Base-by-base conservation (phyloP, 495 filamentous ascomycete genomes). In the Letharia columbiana region DNA sequence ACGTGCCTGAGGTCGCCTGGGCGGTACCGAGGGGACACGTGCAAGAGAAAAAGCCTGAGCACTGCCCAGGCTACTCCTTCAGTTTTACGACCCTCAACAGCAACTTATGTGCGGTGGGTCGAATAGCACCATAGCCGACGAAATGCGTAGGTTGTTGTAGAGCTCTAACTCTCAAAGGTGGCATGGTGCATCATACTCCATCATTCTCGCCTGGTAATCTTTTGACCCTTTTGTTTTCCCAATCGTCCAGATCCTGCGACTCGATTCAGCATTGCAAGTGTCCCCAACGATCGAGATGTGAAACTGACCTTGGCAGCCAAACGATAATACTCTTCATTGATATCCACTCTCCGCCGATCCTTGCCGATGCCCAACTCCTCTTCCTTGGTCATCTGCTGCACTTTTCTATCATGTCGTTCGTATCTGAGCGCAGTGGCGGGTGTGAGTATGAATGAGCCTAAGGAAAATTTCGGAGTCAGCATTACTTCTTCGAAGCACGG, bases 171-270 rank as follows among this genome's bases (percentile, higher is more conserved):
- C 60, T 86, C 80, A 93, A 66, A 96, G 33, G 4, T 57, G 33
- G 15, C 31, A 37, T 37, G 17, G 8, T 20, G 4, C 6, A 20
- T 57, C 54, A 69, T 50, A 89, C 82, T 20, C 95, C 95, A 77
- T 99, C 92, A 42, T 81, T 85, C 76, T 99, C 95, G 18, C 95
- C 95, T 39, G 87, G 81, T 64, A 98, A 83, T 71, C 95, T 81
- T 77, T 92, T 84, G 18, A 98, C 91, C 60, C 95, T 83, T 75
- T 90, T 94, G 73, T 96, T 92, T 74, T 99, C 95, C 95, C 95
- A 99, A 71, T 90, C 82, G 71, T 98, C 93, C 61, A 96, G 73
- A 75, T 98, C 92, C 77, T 97, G 95, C 40, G 87, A 89, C 68
- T 54, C 45, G 45, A 60, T 47, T 64, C 59, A 23, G 49, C 33